These are phyloP conservation scores for Leptomonas pyrrhocoris DNA, from an alignment of 208 protist genomes.

Conservation along the genomic window DNA sequence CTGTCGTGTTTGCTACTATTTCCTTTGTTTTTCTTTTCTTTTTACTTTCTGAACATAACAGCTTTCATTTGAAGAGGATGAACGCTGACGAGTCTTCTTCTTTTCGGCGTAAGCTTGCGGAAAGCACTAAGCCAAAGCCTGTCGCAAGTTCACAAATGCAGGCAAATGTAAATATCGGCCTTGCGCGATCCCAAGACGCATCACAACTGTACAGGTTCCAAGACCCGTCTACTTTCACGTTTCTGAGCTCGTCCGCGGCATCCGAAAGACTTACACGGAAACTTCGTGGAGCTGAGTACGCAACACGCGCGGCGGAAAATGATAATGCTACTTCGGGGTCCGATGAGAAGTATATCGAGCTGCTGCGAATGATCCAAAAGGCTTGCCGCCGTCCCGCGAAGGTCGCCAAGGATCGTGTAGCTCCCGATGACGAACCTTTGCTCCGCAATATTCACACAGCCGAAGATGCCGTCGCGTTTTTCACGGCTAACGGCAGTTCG, in stretches of 20 bases:
- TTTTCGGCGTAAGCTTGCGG: slow-evolving; percentile 48
- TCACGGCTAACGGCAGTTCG: slow-evolving; percentile 85
- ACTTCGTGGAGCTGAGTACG: slow-evolving; percentile 17
- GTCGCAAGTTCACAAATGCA: slow-evolving; percentile 57
- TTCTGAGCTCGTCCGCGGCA: slow-evolving; percentile 32
- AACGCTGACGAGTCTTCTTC: neutral
- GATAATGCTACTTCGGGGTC: neutral
- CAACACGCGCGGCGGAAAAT: neutral
- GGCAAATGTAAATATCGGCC: slow-evolving; percentile 77
- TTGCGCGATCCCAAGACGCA: slow-evolving; percentile 57
- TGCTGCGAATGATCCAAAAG: slow-evolving; percentile 85
- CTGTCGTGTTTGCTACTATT: too few species aligned
- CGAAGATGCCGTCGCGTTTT: slow-evolving; percentile 94
- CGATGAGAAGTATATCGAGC: slow-evolving; percentile 80
- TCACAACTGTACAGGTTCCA: slow-evolving; percentile 83
- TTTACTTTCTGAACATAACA: too few species aligned
- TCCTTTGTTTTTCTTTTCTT: too few species aligned
- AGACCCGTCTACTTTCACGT: slow-evolving; percentile 65
- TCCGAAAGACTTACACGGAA: slow-evolving; percentile 28
- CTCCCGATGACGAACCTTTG: slow-evolving; percentile 85
- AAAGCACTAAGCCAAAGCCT: slow-evolving; percentile 50
- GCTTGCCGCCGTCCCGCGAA: slow-evolving; percentile 66
- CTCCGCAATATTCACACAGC: slow-evolving; percentile 84
- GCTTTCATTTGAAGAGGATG: slow-evolving; percentile 1
- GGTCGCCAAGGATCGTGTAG: slow-evolving; percentile 53